A percentile compares a stretch with the other conserved stretches of the same genome.
Conservation (phyloP, 495 filamentous ascomycete genomes). For the Aspergillus nanangensis region DNA sequence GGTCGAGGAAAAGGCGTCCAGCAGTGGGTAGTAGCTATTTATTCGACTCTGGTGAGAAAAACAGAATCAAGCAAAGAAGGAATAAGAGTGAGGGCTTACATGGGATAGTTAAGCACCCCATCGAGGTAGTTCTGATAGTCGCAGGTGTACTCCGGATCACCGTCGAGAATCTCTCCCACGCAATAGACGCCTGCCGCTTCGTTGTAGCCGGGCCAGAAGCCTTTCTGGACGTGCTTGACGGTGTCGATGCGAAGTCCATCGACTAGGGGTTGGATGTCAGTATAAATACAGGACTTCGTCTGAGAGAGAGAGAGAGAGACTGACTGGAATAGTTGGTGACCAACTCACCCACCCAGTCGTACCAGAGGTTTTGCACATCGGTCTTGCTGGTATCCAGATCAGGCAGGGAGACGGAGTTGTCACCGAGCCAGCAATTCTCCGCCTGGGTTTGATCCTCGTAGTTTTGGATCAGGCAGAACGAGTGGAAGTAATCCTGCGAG, state of each 20-base stretch:
- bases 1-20: conserved; percentile 56
- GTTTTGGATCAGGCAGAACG: conserved; percentile 57
- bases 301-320: neutral
- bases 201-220: conserved; percentile 64
- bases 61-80: too few relatives aligned
- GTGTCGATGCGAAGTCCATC: conserved; percentile 79
- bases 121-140: conserved; percentile 58
- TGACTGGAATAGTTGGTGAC: conserved; percentile 61
- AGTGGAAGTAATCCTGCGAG: conserved; percentile 58
- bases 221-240: conserved; percentile 64
- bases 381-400: conserved; percentile 64
- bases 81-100: too few relatives aligned
- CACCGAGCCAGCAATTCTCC: conserved; percentile 61
- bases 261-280: conserved; percentile 32
- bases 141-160: conserved; percentile 56
- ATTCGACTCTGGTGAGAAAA: neutral
- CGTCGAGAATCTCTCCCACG: conserved; percentile 65
- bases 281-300: neutral
- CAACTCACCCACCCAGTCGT: conserved; percentile 61
- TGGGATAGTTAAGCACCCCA: conserved; percentile 64
- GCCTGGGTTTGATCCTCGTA: conserved; percentile 52
- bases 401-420: conserved; percentile 56
- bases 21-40: conserved; percentile 50
- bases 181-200: conserved; percentile 65
- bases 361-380: conserved; percentile 52